phyloP scores from a whole-genome alignment of 208 protist species.

The Leishmania gerbilli region DNA sequence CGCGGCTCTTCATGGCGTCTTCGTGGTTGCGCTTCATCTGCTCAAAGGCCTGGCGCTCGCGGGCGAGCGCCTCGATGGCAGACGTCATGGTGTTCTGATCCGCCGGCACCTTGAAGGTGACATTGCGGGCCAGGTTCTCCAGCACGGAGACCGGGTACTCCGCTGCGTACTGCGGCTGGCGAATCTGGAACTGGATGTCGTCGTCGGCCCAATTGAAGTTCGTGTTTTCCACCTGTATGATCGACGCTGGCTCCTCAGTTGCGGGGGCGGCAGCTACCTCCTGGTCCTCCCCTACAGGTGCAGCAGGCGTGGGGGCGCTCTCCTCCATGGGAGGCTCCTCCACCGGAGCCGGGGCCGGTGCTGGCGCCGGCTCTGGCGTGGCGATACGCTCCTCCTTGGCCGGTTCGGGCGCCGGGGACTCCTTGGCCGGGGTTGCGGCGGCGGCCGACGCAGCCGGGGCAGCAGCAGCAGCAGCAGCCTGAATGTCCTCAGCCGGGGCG shows the following conservation, averaged over 20 bases:
- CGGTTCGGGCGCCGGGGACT: conserved; percentile 16
- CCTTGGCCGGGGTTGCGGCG: conserved; percentile 18
- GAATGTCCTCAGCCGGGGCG: conserved; percentile 9
- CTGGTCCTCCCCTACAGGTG: conserved; percentile 8
- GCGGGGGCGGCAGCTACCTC: conserved; percentile 19
- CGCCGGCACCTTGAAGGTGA: conserved; percentile 60
- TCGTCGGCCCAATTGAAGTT: conserved; percentile 87
- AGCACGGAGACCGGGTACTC: conserved; percentile 72
- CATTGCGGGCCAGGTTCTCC: conserved; percentile 50
- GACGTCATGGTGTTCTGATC: conserved; percentile 39
- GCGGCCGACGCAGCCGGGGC: background rate
- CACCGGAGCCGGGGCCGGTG: conserved; percentile 3
- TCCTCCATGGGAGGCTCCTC: conserved; percentile 5
- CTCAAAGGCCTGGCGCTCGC: conserved; percentile 51
- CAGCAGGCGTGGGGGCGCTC: conserved; percentile 3
- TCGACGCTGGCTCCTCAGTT: conserved; percentile 14
- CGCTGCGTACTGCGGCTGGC: conserved; percentile 55
- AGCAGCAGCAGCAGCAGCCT: conserved; percentile 5
- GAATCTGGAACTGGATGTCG: conserved; percentile 73
- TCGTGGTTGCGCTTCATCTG: conserved; percentile 44
- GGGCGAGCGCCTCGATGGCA: conserved; percentile 44
- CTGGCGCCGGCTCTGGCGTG: conserved; percentile 2
- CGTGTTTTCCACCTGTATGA: conserved; percentile 30
- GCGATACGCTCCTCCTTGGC: conserved; percentile 9
- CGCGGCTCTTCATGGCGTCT: conserved; percentile 47